Evolutionary conservation across 2,329 filamentous ascomycete genomes (phyloP), one percentile per base, ranked within the genome.

Genomic region (Chaetomiaceae sp.): DNA sequence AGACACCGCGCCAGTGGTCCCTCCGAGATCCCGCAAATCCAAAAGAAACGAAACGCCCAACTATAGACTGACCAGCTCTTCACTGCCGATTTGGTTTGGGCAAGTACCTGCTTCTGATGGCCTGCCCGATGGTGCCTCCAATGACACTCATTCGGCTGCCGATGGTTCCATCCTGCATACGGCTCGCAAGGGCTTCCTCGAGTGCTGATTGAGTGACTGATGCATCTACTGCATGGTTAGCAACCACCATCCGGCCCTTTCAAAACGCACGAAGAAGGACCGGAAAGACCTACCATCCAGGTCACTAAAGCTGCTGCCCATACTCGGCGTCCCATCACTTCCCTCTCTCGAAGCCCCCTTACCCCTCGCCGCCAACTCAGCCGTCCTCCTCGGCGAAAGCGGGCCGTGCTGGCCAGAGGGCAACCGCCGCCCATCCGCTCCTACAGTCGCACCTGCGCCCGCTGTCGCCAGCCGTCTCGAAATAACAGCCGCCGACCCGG

Each of bases 241-340:
- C 16, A 32, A 42, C 21, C 11, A 20, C 21, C 10, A 7, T 16
- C 48, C 57, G 5, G 1, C 4, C 18, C 2, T 29, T 58, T 55
- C 14, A 38, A 4, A 36, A 1, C 7, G 46, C 45, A 46, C 29
- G 9, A 46, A 44, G 6, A 25, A 27, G 6, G 16, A 38, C 45
- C 38, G 47, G 10, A 53, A 21, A 13, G 8, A 61, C 67, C 55
- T 73, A 81, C 87, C 87, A 66, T 92, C 89, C 38, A 95, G 76
- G 71, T 94, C 89, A 69, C 87, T 92, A 63, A 90, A 94, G 62
- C 87, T 91, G 67, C 88, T 92, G 1, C 88, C 87, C 83, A 90
- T 90, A 62, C 86, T 90, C 1, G 85, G 86, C 13, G 84, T 86
- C 13, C 85, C 85, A 57, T 90, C 86, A 63, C 85, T 89, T 11